phyloP scores from a whole-genome alignment of 495 filamentous ascomycete species.

The Penicillium maclennaniae region DNA sequence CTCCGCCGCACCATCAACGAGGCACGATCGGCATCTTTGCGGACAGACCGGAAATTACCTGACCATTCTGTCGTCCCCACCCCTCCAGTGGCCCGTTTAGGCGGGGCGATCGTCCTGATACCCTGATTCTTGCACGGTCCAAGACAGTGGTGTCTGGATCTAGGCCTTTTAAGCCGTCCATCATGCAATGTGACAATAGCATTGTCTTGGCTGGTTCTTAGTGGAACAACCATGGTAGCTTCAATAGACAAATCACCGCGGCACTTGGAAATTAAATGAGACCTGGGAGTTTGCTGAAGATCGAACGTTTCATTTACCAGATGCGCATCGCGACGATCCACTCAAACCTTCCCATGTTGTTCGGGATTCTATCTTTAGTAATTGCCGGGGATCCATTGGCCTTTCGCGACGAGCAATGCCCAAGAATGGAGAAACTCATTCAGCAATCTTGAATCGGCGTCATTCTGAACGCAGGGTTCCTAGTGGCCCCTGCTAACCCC shows the following conservation, averaged over 20 bases:
- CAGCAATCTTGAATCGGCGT: too few species aligned
- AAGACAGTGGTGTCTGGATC: not conserved
- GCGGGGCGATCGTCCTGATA: not conserved
- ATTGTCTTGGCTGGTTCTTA: not conserved
- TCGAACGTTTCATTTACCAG: conserved; percentile 5
- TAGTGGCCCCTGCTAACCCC: too few species aligned
- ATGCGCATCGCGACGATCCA: not conserved
- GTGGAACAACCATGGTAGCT: not conserved
- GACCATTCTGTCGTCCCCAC: not conserved
- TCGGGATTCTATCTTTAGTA: not conserved
- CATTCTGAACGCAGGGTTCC: too few species aligned
- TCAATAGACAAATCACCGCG: not conserved
- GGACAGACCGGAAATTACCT: conserved; percentile 10
- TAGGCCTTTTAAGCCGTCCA: not conserved
- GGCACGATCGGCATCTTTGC: conserved; percentile 5
- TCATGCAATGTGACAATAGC: not conserved
- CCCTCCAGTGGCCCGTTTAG: not conserved
- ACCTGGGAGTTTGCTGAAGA: not conserved
- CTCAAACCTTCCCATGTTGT: not conserved
- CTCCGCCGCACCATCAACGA: not conserved
- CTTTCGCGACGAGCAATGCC: too few species aligned
- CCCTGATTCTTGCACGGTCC: not conserved
- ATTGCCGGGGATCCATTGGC: too few species aligned
- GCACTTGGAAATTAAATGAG: not conserved
- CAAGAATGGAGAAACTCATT: too few species aligned